phyloP scores from a whole-genome alignment of 108 stramenopile species.

The Aurantiochytrium sp. region DNA sequence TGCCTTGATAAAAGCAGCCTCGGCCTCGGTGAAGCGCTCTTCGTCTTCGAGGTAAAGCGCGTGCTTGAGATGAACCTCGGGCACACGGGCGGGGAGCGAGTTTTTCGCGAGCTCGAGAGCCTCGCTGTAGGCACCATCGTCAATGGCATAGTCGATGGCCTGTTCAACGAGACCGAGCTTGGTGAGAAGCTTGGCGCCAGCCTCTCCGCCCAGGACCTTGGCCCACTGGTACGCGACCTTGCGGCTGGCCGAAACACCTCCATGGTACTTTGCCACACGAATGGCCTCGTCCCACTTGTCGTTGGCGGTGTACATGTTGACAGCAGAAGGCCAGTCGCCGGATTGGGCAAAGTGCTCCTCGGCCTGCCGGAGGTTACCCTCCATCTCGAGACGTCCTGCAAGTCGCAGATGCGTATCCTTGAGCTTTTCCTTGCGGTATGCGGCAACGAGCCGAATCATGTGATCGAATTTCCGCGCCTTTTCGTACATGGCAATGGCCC shows the following conservation, averaged over 20 bases:
- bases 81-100: slow-evolving; percentile 29
- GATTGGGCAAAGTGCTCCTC: slow-evolving; percentile 58
- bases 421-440: slow-evolving; percentile 41
- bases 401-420: slow-evolving; percentile 54
- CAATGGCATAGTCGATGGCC: slow-evolving; percentile 56
- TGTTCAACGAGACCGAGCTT: slow-evolving; percentile 52
- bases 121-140: slow-evolving; percentile 41
- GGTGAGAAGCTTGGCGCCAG: slow-evolving; percentile 48
- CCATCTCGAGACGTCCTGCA: slow-evolving; percentile 51
- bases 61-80: slow-evolving; percentile 50
- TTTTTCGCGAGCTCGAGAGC: slow-evolving; percentile 49
- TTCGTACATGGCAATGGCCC: slow-evolving; percentile 59
- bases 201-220: slow-evolving; percentile 46
- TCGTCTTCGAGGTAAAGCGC: slow-evolving; percentile 55
- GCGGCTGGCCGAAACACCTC: slow-evolving; percentile 45
- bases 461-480: slow-evolving; percentile 42
- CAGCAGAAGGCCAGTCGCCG: slow-evolving; percentile 52
- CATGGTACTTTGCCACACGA: slow-evolving; percentile 52
- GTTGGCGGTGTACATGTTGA: slow-evolving; percentile 54
- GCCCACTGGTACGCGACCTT: slow-evolving; percentile 55
- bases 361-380: slow-evolving; percentile 39
- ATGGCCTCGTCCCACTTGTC: slow-evolving; percentile 56
- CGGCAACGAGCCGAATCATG: slow-evolving; percentile 49
- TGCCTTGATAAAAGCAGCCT: slow-evolving; percentile 53
- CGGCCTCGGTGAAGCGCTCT: slow-evolving; percentile 52